A percentile compares a stretch with the other conserved stretches of the same genome.
These are phyloP conservation scores for Lyophyllum atratum DNA, from an alignment of 768 basidiomycete genomes.

Conservation along the genomic window DNA sequence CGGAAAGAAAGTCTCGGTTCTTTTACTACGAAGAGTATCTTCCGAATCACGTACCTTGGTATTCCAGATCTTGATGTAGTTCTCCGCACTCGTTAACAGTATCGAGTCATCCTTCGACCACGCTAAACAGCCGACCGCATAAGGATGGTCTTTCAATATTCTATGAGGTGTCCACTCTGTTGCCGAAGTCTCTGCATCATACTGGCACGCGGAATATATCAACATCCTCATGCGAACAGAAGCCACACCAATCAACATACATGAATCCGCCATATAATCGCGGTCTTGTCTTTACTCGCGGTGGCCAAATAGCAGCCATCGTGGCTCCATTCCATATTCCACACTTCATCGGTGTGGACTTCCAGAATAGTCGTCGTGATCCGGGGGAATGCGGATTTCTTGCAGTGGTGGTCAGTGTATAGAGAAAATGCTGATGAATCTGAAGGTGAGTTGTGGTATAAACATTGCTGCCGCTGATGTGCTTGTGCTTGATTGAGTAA, in stretches of 20 bases:
- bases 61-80: slow-evolving; percentile 87
- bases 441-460: slow-evolving; percentile 81
- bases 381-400: slow-evolving; percentile 79
- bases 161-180: slow-evolving; percentile 62
- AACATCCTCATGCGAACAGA: slow-evolving; percentile 3
- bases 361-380: slow-evolving; percentile 83
- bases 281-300: slow-evolving; percentile 83
- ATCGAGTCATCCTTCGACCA: slow-evolving; percentile 92
- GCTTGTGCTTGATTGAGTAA: slow-evolving; percentile 83
- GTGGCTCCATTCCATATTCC: slow-evolving; percentile 95
- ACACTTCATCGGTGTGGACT: slow-evolving; percentile 92
- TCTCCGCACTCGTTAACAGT: slow-evolving; percentile 82
- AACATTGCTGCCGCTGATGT: slow-evolving; percentile 78
- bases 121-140: slow-evolving; percentile 77
- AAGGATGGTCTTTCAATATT: slow-evolving; percentile 75
- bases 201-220: slow-evolving; percentile 6
- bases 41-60: slow-evolving; percentile 58
- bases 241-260: slow-evolving; percentile 45
- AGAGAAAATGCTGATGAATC: slow-evolving; percentile 70
- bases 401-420: slow-evolving; percentile 85
- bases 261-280: slow-evolving; percentile 87
- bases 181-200: slow-evolving; percentile 29
- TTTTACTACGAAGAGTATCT: background rate
- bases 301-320: slow-evolving; percentile 84
- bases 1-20: slow-evolving; percentile 9